Conservation (phyloP, 805 yeast genomes). For the Saccharomycopsis sp. region DNA sequence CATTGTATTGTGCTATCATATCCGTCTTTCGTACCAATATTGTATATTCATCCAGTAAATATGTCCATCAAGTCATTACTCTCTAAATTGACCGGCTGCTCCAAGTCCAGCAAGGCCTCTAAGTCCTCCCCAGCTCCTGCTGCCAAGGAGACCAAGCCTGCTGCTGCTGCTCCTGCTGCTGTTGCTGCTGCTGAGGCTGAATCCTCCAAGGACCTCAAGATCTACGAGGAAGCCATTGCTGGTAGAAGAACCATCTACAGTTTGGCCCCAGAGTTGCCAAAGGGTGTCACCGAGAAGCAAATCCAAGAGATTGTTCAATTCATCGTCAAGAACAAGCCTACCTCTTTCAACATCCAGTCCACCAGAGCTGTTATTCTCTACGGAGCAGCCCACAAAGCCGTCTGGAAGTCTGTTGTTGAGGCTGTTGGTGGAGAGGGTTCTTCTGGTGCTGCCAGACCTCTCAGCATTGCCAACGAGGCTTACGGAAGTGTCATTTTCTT, state of each 20-base stretch:
- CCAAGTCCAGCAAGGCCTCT: neutral
- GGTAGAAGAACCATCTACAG: conserved; percentile 39
- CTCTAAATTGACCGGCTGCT: neutral
- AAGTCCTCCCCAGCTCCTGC: neutral
- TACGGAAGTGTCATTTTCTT: conserved; percentile 45
- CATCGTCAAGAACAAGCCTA: conserved; percentile 43
- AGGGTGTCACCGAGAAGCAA: conserved; percentile 33
- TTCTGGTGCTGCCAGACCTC: conserved; percentile 35
- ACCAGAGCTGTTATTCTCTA: conserved; percentile 42
- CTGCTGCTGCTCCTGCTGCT: neutral
- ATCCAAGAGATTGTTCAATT: conserved; percentile 36
- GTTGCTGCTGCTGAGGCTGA: neutral
- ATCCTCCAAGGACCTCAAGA: neutral
- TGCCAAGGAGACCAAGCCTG: neutral
- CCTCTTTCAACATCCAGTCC: conserved; percentile 46
- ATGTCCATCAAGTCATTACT: neutral
- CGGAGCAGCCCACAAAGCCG: conserved; percentile 38
- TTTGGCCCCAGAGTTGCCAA: conserved; percentile 39
- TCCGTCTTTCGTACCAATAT: neutral
- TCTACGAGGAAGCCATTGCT: neutral
- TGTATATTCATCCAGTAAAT: no score
- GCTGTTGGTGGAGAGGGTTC: conserved; percentile 26
- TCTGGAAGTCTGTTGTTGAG: conserved; percentile 40
- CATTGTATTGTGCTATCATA: no score
- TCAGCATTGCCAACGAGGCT: conserved; percentile 38